Conservation (phyloP, 2,329 filamentous ascomycete species). For the Alternaria gaisen region DNA sequence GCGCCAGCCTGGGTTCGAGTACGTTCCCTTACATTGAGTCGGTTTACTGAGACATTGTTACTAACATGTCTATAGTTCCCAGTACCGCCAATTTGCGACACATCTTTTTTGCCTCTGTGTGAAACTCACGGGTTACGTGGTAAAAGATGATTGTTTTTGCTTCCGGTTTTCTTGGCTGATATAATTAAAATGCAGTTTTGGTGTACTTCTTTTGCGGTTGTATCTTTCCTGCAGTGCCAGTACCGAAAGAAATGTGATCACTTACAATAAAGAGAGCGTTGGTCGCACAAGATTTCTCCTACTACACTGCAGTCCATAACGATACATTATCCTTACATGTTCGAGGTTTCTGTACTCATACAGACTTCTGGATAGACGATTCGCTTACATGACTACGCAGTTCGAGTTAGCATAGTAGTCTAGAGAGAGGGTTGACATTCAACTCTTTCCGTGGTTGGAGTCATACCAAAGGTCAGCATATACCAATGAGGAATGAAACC, state of each 20-base stretch:
- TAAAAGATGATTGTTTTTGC: not conserved
- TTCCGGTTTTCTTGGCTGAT: not conserved
- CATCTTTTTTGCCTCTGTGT: not conserved
- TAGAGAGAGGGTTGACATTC: not conserved
- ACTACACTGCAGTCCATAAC: not conserved
- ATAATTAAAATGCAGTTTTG: not conserved
- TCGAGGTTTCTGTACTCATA: not conserved
- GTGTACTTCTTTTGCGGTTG: not conserved
- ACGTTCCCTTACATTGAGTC: slow-evolving; percentile 13
- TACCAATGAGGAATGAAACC: not conserved
- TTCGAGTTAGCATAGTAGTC: not conserved
- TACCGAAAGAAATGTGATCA: not conserved
- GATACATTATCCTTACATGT: not conserved
- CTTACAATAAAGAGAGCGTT: not conserved
- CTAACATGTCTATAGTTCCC: slow-evolving; percentile 34
- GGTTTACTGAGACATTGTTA: slow-evolving; percentile 22
- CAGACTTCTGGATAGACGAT: not conserved
- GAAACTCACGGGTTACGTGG: not conserved
- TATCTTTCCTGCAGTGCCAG: not conserved
- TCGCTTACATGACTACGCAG: not conserved
- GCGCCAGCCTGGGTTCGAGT: slow-evolving; percentile 43
- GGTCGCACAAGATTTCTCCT: not conserved
- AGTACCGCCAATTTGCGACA: slow-evolving; percentile 36
- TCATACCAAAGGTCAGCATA: not conserved
- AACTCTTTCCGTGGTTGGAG: not conserved